Percentiles rank a stretch among this genome's conserved stretches.
Conservation (phyloP, 768 basidiomycete species). For the Hypholoma sublateritium region DNA sequence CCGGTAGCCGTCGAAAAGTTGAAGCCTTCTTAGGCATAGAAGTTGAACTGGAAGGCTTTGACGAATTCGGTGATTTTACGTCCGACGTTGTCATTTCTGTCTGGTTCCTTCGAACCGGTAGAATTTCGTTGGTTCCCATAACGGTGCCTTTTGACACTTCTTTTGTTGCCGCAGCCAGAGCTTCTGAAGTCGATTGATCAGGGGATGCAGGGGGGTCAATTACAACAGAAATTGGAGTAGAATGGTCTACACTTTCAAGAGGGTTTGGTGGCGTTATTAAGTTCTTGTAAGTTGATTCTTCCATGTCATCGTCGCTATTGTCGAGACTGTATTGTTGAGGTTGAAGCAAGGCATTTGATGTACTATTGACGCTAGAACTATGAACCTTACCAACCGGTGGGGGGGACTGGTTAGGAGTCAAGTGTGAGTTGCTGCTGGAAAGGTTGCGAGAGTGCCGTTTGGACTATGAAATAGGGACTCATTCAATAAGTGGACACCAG, state of each 20-base stretch:
- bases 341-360: slow-evolving; percentile 23
- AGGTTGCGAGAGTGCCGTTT: slow-evolving; percentile 45
- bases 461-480: slow-evolving; percentile 31
- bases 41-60: slow-evolving; percentile 2
- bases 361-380: slow-evolving; percentile 11
- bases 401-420: slow-evolving; percentile 25
- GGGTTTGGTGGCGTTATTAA: slow-evolving; percentile 3
- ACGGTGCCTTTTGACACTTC: neutral
- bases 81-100: neutral
- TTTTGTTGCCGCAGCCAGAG: neutral
- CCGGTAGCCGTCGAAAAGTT: slow-evolving; percentile 53
- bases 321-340: slow-evolving; percentile 16
- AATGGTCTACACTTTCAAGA: slow-evolving; percentile 1
- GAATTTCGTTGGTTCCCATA: neutral
- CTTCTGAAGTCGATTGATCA: neutral
- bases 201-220: neutral
- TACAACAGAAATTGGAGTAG: slow-evolving; percentile 1
- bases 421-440: slow-evolving; percentile 25
- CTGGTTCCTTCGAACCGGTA: neutral
- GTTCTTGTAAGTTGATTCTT: neutral
- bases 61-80: neutral
- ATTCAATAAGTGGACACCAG: slow-evolving; percentile 1
- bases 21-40: slow-evolving; percentile 35
- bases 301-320: slow-evolving; percentile 10
- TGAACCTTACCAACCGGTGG: slow-evolving; percentile 27